phyloP scores from a whole-genome alignment of 768 basidiomycete species.

The Phaffia australis region DNA sequence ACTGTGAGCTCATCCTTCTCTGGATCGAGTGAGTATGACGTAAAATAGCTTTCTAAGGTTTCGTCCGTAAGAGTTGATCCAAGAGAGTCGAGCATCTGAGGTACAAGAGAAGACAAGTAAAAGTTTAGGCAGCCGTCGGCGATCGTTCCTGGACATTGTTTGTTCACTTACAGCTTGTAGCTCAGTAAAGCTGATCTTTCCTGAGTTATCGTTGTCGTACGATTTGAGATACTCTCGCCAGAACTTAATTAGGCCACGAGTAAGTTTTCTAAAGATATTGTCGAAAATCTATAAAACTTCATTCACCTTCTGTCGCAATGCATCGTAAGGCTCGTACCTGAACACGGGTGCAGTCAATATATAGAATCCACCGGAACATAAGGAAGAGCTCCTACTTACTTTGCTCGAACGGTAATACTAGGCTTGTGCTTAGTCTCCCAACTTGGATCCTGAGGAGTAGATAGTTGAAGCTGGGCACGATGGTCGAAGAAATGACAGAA shows the following conservation, averaged over 20 bases:
- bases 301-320: constrained; percentile 31
- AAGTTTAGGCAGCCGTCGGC: neutral
- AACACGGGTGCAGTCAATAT: constrained; percentile 45
- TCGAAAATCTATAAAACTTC: neutral
- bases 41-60: constrained; percentile 76
- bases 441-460: constrained; percentile 50
- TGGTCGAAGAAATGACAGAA: neutral
- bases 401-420: constrained; percentile 53
- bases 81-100: constrained; percentile 90
- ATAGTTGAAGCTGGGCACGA: constrained; percentile 45
- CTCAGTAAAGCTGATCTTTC: constrained; percentile 65
- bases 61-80: constrained; percentile 75
- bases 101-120: neutral
- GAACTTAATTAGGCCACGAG: constrained; percentile 50
- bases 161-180: constrained; percentile 5
- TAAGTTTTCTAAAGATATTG: neutral
- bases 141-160: neutral
- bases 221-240: constrained; percentile 80
- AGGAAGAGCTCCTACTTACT: constrained; percentile 21
- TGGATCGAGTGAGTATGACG: constrained; percentile 53
- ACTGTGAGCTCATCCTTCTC: constrained; percentile 61
- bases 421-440: constrained; percentile 70
- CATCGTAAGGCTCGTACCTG: constrained; percentile 86
- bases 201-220: constrained; percentile 79
- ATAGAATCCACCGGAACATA: constrained; percentile 17